Conservation (phyloP, 257 asterid genomes). For the Jacaranda mimosifolia region DNA sequence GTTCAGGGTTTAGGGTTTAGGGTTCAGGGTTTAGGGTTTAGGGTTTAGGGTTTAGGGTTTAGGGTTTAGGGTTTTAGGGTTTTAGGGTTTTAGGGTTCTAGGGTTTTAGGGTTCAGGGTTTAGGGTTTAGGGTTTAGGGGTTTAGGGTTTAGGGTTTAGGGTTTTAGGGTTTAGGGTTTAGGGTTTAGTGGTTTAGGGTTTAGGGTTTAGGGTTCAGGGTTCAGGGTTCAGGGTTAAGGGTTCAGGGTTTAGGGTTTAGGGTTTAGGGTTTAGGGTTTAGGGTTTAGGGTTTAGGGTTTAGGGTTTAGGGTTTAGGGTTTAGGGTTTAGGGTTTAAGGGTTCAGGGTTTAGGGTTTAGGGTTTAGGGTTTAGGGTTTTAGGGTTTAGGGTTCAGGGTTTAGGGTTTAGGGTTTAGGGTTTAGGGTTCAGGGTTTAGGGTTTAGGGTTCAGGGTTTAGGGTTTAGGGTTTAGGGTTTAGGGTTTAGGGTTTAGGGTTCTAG, state of each 20-base stretch:
- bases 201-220: neutral
- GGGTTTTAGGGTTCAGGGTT: neutral
- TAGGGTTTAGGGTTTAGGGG: neutral
- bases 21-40: constrained; percentile 12
- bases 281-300: neutral
- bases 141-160: too few relatives aligned
- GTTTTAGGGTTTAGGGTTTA: too few relatives aligned
- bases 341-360: neutral
- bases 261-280: neutral
- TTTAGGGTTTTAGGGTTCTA: neutral
- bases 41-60: constrained; percentile 15
- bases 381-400: neutral
- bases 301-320: neutral
- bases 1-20: constrained; percentile 12
- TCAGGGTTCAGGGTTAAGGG: neutral
- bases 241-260: neutral
- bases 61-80: neutral
- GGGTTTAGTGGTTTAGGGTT: too few relatives aligned
- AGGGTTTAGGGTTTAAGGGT: neutral
- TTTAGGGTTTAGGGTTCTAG: neutral
- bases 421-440: neutral
- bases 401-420: neutral
- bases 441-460: neutral
- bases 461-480: neutral
- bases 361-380: neutral